Evolutionary conservation across 352 stramenopile genomes (phyloP).

Genomic region (Globisporangium canariense): DNA sequence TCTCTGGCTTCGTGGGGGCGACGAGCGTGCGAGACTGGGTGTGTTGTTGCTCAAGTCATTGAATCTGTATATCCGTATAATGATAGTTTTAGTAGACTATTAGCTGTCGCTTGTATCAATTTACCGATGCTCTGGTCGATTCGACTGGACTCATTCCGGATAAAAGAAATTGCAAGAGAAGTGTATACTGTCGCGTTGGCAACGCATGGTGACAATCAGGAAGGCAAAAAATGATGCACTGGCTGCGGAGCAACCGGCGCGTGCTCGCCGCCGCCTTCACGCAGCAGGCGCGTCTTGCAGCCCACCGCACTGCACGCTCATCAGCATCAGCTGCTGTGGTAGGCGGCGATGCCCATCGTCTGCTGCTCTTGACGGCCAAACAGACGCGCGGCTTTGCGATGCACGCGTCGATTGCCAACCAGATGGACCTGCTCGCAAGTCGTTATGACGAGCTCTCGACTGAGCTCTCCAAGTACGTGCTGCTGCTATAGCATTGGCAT

Average conservation of each 20-base stretch:
- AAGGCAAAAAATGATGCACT: conserved; percentile 18
- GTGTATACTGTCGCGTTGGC: neutral
- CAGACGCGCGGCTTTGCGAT: conserved; percentile 45
- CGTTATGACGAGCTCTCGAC: conserved; percentile 63
- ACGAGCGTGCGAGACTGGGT: neutral
- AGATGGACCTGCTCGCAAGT: conserved; percentile 59
- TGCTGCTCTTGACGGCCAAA: conserved; percentile 1
- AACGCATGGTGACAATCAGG: neutral
- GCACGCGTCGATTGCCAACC: conserved; percentile 66
- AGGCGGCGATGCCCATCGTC: conserved; percentile 1
- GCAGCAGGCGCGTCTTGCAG: conserved; percentile 7
- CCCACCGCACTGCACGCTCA: neutral
- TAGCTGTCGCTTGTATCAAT: no score
- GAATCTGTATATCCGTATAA: no score
- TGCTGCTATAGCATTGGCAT: neutral
- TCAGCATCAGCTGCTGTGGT: neutral
- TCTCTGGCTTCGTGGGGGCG: neutral
- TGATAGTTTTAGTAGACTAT: no score
- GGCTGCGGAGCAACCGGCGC: conserved; percentile 21
- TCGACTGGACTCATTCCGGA: neutral
- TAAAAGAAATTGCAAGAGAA: neutral
- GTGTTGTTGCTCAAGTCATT: neutral
- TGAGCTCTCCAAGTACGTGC: conserved; percentile 53
- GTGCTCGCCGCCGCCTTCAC: conserved; percentile 13
- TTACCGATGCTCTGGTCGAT: no score